Evolutionary conservation across 495 filamentous ascomycete species (phyloP).

Genomic region (Penicillium silybi): DNA sequence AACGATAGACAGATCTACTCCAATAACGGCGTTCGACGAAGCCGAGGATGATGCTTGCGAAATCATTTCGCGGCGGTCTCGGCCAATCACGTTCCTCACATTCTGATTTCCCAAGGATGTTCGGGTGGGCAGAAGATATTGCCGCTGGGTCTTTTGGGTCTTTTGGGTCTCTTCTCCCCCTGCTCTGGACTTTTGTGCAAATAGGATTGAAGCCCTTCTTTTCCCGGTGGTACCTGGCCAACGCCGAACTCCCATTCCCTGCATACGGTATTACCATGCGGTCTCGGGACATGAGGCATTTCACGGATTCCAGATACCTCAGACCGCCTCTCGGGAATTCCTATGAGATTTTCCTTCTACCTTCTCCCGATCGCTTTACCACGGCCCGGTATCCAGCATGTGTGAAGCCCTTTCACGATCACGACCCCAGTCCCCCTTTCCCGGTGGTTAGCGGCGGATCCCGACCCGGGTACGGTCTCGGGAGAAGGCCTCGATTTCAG

Average conservation of each 20-base stretch:
- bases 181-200: neutral
- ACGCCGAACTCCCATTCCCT: neutral
- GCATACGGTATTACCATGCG: slow-evolving; percentile 4
- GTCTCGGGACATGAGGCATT: slow-evolving; percentile 1
- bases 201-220: slow-evolving; percentile 11
- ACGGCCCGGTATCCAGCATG: neutral
- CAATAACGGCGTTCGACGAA: slow-evolving; percentile 35
- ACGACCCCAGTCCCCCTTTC: slow-evolving; percentile 25
- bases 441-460: slow-evolving; percentile 27
- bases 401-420: slow-evolving; percentile 4
- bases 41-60: slow-evolving; percentile 28
- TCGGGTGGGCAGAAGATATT: slow-evolving; percentile 39
- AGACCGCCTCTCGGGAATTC: neutral
- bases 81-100: slow-evolving; percentile 30
- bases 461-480: slow-evolving; percentile 26
- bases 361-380: slow-evolving; percentile 1
- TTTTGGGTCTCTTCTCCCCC: slow-evolving; percentile 12
- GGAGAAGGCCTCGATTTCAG: slow-evolving; percentile 3
- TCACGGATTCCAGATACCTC: neutral
- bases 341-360: neutral
- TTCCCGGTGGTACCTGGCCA: slow-evolving; percentile 7
- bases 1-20: slow-evolving; percentile 9
- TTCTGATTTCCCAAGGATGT: slow-evolving; percentile 15
- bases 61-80: slow-evolving; percentile 20
- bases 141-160: slow-evolving; percentile 25